phyloP scores from a whole-genome alignment of 2,329 filamentous ascomycete genomes.

The Fusarium coffeatum region DNA sequence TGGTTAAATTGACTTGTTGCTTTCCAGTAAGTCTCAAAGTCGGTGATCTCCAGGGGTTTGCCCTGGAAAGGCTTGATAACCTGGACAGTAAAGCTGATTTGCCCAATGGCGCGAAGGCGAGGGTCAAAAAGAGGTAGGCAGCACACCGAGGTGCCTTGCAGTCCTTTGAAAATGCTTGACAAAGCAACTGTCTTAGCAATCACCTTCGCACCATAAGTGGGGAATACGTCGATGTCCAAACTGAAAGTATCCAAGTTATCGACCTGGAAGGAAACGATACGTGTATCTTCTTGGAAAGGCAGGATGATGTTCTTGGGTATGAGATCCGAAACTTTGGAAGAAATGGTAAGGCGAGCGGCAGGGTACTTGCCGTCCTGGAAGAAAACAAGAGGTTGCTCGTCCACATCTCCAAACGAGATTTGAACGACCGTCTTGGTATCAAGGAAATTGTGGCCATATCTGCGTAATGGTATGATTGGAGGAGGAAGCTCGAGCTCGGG shows the following conservation, averaged over 20 bases:
- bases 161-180: conserved; percentile 83
- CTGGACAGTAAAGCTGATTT: conserved; percentile 93
- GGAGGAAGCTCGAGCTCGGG: conserved; percentile 92
- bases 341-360: conserved; percentile 92
- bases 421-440: conserved; percentile 98
- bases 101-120: conserved; percentile 88
- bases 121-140: conserved; percentile 94
- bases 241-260: conserved; percentile 93
- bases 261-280: conserved; percentile 93
- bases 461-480: conserved; percentile 91
- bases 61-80: conserved; percentile 97
- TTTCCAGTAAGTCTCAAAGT: conserved; percentile 99
- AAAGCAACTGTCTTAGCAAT: conserved; percentile 96
- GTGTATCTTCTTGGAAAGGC: conserved; percentile 95
- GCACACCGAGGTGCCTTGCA: conserved; percentile 79
- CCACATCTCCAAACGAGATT: conserved; percentile 84
- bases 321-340: conserved; percentile 93
- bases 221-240: conserved; percentile 97
- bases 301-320: conserved; percentile 96
- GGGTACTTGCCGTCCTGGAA: conserved; percentile 98
- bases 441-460: conserved; percentile 98
- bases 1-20: conserved; percentile 93
- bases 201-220: conserved; percentile 95
- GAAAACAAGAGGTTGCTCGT: conserved; percentile 85
- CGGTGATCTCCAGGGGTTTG: conserved; percentile 92